Evolutionary conservation across 768 basidiomycete genomes (phyloP), one percentile per base, ranked within the genome.

Genomic region (Pholiota conissans): DNA sequence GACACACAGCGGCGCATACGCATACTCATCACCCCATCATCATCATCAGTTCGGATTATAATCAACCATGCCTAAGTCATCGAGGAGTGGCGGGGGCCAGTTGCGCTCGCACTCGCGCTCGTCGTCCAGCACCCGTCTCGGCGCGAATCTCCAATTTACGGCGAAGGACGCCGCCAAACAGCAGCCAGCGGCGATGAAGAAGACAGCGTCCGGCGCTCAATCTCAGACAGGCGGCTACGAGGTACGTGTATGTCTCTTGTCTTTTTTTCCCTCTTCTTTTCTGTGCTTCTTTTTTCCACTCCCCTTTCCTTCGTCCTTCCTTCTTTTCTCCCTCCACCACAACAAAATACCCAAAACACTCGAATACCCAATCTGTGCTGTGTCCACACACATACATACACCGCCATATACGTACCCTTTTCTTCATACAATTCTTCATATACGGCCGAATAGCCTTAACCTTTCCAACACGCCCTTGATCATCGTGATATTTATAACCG

Each of bases 81-180:
- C 83, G 63, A 76, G 81, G 64, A 67, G 75, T 37, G 72, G 74
- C 47, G 69, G 76, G 51, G 69, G 74, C 53, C 76, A 77, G 42
- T 73, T 79, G 58, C 85, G 85, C 64, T 73, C 84, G 2, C 87
- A 89, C 65, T 85, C 87, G 24, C 82, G 87, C 63, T 78, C 81
- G 18, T 82, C 84, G 49, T 89, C 88, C 3, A 77, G 80, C 32
- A 81, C 84, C 16, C 86, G 82, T 67, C 70, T 85, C 16, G 79
- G 78, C 16, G 64, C 82, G 50, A 88, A 83, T 65, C 77, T 90
- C 13, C 86, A 87, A 45, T 77, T 90, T 57, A 89, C 85, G 62
- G 87, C 53, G 8, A 16, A 27, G 16, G 26, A 89, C 26, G 3
- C 69, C 69, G 6, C 71, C 70, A 54, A 79, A 77, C 49, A 34